Evolutionary conservation across 2,329 filamentous ascomycete species (phyloP).

Genomic region (Huntiella bhutanensis): DNA sequence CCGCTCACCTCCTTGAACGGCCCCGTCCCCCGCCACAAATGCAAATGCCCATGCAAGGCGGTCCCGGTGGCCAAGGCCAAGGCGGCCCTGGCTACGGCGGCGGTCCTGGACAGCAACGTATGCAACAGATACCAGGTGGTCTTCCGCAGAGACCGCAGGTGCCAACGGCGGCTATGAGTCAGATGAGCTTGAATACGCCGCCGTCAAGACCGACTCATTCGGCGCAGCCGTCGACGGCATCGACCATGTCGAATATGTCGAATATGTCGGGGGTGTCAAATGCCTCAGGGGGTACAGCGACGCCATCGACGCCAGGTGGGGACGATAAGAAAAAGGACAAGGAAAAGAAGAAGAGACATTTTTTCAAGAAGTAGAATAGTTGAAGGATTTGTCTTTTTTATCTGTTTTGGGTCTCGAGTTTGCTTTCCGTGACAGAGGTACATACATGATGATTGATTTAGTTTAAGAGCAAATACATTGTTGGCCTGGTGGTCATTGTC

Average conservation of each 20-base stretch:
- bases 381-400: neutral
- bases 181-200: conserved; percentile 8
- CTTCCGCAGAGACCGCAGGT: conserved; percentile 3
- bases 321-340: conserved; percentile 11
- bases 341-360: conserved; percentile 12
- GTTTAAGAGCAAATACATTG: too few relatives aligned
- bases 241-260: conserved; percentile 9
- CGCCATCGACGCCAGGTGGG: too few relatives aligned
- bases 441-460: neutral
- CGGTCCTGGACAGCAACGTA: neutral
- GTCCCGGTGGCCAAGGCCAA: conserved; percentile 1
- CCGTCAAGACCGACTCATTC: conserved; percentile 7
- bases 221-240: conserved; percentile 8
- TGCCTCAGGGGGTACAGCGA: neutral
- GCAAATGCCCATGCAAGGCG: conserved; percentile 4
- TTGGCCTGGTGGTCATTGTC: too few relatives aligned
- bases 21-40: conserved; percentile 6
- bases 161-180: conserved; percentile 7
- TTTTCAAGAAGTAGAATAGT: conserved; percentile 9
- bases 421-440: neutral
- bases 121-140: neutral
- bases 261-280: conserved; percentile 7
- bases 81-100: neutral
- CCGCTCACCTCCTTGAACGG: conserved; percentile 69
- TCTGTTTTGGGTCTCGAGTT: neutral